Conservation (phyloP, 139 green algal species). For the Auxenochlorella pyrenoidosa region DNA sequence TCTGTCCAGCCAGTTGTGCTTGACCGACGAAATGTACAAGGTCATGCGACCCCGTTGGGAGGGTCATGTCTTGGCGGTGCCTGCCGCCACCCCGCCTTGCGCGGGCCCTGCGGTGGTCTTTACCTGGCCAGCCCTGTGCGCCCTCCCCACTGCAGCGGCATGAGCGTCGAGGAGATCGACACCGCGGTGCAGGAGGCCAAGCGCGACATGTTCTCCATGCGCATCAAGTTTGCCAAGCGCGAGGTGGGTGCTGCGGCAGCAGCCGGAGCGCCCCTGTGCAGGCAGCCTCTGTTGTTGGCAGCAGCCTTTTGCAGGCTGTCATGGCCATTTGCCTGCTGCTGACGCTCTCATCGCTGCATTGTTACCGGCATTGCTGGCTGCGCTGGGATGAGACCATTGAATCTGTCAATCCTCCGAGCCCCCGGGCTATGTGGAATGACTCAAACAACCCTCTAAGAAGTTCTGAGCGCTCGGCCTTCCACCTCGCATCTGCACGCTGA, state of each 20-base stretch:
- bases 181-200: constrained; percentile 53
- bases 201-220: constrained; percentile 60
- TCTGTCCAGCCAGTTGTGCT: no score
- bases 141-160: constrained; percentile 33
- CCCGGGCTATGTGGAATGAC: background rate
- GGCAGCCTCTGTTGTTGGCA: no score
- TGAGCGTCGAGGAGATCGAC: constrained; percentile 55
- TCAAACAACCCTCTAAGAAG: constrained; percentile 34
- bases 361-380: background rate
- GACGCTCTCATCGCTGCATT: no score
- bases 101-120: no score
- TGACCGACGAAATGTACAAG: background rate
- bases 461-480: constrained; percentile 5
- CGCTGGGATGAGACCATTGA: constrained; percentile 9
- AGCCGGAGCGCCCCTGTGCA: no score
- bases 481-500: background rate
- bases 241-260: constrained; percentile 39
- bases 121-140: no score
- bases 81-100: no score
- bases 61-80: no score
- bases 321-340: no score
- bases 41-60: no score
- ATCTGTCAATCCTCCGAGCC: constrained; percentile 15
- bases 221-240: constrained; percentile 63
- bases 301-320: no score